Percentiles rank a stretch among this genome's conserved stretches.
These are phyloP conservation scores for Rhodotorula sp. DNA, from an alignment of 1,284 basidiomycete species.

Conservation along the genomic window DNA sequence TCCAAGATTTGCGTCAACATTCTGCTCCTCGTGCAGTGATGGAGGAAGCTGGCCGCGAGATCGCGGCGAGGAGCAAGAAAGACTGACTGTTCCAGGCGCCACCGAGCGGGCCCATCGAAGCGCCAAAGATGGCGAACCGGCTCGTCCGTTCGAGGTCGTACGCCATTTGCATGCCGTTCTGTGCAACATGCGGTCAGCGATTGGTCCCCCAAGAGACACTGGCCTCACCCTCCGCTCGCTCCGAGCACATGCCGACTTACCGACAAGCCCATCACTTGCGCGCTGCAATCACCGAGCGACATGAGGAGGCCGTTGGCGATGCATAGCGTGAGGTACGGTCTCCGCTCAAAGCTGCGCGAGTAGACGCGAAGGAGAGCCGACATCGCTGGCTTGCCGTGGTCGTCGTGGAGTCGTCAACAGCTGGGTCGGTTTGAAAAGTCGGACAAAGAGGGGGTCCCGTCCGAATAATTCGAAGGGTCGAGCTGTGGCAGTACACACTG, in stretches of 20 bases:
- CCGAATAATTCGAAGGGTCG: too few relatives aligned
- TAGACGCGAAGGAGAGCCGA: conserved; percentile 26
- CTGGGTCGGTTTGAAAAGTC: too few relatives aligned
- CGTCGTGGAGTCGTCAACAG: too few relatives aligned
- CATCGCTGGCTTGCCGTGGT: conserved; percentile 11
- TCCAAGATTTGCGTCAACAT: not conserved
- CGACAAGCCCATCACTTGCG: conserved; percentile 26
- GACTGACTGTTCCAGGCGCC: conserved; percentile 41
- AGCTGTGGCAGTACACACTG: too few relatives aligned
- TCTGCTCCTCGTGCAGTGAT: not conserved
- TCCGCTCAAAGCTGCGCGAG: conserved; percentile 30
- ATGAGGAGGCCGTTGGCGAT: conserved; percentile 33
- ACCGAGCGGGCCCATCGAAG: conserved; percentile 39
- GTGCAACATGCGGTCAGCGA: not conserved
- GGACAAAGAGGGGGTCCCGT: too few relatives aligned
- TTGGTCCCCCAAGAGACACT: too few relatives aligned
- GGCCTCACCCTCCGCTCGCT: too few relatives aligned
- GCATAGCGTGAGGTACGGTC: conserved; percentile 32
- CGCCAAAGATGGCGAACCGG: conserved; percentile 36
- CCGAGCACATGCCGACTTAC: conserved; percentile 1
- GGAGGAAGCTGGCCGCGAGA: not conserved
- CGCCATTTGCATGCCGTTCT: conserved; percentile 2
- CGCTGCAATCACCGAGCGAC: conserved; percentile 30
- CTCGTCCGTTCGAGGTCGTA: conserved; percentile 28
- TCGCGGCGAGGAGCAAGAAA: not conserved